Base-by-base conservation (phyloP, 2,329 filamentous ascomycete species). In the Curvularia sp. region DNA sequence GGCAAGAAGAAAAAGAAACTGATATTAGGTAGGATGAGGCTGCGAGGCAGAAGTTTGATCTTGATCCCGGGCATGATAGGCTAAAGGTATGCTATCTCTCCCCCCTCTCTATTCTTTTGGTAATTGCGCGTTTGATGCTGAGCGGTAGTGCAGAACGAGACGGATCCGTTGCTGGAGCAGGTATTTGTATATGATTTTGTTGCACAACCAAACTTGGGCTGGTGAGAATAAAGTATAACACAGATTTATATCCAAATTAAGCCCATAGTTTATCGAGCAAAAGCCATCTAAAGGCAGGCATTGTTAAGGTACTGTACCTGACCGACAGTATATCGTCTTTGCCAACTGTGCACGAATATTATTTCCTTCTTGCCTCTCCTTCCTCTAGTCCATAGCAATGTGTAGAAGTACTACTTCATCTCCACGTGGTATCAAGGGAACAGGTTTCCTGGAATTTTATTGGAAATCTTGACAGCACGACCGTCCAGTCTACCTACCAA, bases 121-220 rank as follows among this genome's bases (percentile, higher is more conserved):
- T 2, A 46, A 9, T 19, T 2, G 1, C 2, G 1, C 19, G 1
- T 45, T 7, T 3, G 5, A 10, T 9, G 27, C 36, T 53, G 5
- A 61, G 28, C 3, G 0, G 1, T 7, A 6, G 1, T 15, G 13
- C 50, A 72, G 67, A 60, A 67, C 10, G 68, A 73, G 39, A 73
- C 70, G 13, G 70, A 71, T 53, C 63, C 66, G 5, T 46, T 73
- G 55, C 47, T 73, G 19, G 60, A 63, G 49, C 60, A 66, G 34
- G 68, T 73, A 0, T 71, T 71, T 57, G 70, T 73, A 32, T 70
- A 71, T 58, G 70, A 73, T 36, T 71, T 71, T 54, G 54, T 67
- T 2, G 66, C 65, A 18, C 55, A 73, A 51, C 62, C 61, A 13
- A 68, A 68, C 30, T 28, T 72, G 27, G 70, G 70, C 1, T 71